phyloP scores from a whole-genome alignment of 345 rosid species.

The Hirschfeldia incana region DNA sequence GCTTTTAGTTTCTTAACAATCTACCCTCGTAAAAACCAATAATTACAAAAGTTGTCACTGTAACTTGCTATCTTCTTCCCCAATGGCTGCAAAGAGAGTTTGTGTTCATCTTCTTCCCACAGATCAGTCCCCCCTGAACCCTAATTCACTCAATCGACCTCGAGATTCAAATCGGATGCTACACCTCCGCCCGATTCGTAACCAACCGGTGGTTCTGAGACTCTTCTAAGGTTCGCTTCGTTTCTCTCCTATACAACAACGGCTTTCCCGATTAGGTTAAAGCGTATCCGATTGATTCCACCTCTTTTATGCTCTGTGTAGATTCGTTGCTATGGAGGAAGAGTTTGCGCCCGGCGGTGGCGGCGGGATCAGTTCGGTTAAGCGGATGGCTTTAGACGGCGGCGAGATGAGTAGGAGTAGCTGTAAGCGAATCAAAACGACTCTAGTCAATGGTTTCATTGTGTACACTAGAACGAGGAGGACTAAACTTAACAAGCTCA shows the following conservation, averaged over 20 bases:
- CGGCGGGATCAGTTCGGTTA: slow-evolving; percentile 39
- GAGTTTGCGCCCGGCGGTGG: slow-evolving; percentile 45
- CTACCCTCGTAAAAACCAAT: not conserved
- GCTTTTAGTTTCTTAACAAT: not conserved
- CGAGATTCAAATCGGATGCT: slow-evolving; percentile 1
- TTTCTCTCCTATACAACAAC: not conserved
- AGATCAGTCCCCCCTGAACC: slow-evolving; percentile 34
- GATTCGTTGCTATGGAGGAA: slow-evolving; percentile 54
- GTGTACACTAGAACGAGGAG: slow-evolving; percentile 73
- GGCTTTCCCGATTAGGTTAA: slow-evolving; percentile 2
- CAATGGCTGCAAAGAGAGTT: slow-evolving; percentile 28
- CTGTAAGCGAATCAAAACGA: slow-evolving; percentile 59
- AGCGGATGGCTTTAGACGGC: slow-evolving; percentile 40
- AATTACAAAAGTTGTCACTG: slow-evolving; percentile 46
- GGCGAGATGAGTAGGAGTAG: slow-evolving; percentile 44
- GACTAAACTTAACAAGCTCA: slow-evolving; percentile 30
- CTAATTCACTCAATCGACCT: not conserved
- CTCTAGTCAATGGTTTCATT: slow-evolving; percentile 64
- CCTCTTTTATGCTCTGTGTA: not conserved
- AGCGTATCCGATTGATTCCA: not conserved
- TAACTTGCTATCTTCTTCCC: slow-evolving; percentile 13
- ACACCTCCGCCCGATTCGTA: slow-evolving; percentile 22
- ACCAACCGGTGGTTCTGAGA: slow-evolving; percentile 5
- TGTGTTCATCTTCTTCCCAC: slow-evolving; percentile 17
- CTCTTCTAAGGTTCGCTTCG: slow-evolving; percentile 25